Percentiles rank a stretch among this genome's conserved stretches.
These are phyloP conservation scores for Syncephalastrum monosporum DNA, from an alignment of 371 early-diverging fungal species.

Conservation along the genomic window DNA sequence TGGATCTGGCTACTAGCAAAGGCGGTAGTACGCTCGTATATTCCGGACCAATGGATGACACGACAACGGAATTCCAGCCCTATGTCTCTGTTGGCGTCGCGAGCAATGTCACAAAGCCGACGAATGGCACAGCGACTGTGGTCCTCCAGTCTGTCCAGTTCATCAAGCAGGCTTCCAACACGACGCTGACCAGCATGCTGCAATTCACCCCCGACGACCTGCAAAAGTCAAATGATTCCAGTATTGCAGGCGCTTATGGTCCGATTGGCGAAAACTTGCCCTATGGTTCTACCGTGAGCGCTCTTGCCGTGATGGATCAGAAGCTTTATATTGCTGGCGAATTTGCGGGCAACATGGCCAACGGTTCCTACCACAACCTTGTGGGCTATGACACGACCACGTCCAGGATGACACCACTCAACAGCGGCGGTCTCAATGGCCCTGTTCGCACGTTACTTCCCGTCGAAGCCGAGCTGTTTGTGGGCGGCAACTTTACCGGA, in stretches of 20 bases:
- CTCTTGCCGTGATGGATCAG: conserved; percentile 27
- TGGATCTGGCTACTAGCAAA: conserved; percentile 18
- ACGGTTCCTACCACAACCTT: conserved; percentile 27
- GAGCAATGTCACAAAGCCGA: conserved; percentile 21
- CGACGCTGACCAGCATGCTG: conserved; percentile 26
- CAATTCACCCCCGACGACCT: conserved; percentile 23
- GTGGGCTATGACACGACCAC: conserved; percentile 21
- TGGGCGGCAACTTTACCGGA: conserved; percentile 38
- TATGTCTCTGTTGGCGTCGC: conserved; percentile 37
- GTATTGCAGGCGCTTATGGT: conserved; percentile 9
- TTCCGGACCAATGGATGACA: conserved; percentile 46
- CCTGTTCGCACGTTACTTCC: conserved; percentile 17
- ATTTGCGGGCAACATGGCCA: conserved; percentile 22
- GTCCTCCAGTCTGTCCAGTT: conserved; percentile 56
- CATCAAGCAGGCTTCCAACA: conserved; percentile 44
- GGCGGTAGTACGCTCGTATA: conserved; percentile 41
- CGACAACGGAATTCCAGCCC: conserved; percentile 46
- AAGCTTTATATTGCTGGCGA: conserved; percentile 37
- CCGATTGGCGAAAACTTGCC: conserved; percentile 39
- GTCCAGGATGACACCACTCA: conserved; percentile 18
- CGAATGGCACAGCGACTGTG: conserved; percentile 28
- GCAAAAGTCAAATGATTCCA: conserved; percentile 3
- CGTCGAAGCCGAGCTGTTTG: conserved; percentile 22
- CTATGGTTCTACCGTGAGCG: conserved; percentile 33
- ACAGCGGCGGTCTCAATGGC: conserved; percentile 26